phyloP scores from a whole-genome alignment of 163 green algal species.

The Coccomyxa subellipsoidea region DNA sequence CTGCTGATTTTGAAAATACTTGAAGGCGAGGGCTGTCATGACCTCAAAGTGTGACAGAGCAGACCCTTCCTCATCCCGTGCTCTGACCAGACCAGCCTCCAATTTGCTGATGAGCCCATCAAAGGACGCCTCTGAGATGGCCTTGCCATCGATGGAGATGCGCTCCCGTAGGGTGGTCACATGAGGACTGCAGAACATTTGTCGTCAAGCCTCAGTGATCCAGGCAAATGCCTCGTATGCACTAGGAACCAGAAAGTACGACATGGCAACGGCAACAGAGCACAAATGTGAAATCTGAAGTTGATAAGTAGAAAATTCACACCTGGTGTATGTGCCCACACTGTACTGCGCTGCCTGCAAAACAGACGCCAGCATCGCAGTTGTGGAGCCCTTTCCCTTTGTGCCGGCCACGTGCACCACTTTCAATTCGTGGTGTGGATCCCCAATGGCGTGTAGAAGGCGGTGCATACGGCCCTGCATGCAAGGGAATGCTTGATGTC shows the following conservation, averaged over 20 bases:
- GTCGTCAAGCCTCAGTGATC: not conserved
- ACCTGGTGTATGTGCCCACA: constrained; percentile 80
- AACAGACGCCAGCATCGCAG: constrained; percentile 61
- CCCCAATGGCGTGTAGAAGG: not conserved
- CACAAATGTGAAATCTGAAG: too few relatives aligned
- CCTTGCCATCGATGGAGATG: constrained; percentile 42
- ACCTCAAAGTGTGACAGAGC: constrained; percentile 83
- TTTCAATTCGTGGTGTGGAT: constrained; percentile 48
- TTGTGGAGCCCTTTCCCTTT: constrained; percentile 88
- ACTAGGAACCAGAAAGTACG: too few relatives aligned
- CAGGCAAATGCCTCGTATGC: too few relatives aligned
- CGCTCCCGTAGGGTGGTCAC: constrained; percentile 67
- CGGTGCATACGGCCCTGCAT: constrained; percentile 16
- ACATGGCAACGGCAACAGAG: too few relatives aligned
- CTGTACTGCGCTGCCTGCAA: constrained; percentile 58
- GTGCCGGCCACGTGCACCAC: constrained; percentile 75
- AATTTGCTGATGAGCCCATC: constrained; percentile 30
- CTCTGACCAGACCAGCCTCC: constrained; percentile 19
- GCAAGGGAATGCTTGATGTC: not conserved
- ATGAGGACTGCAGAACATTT: constrained; percentile 53
- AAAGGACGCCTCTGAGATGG: constrained; percentile 35
- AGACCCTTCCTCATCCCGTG: constrained; percentile 26
- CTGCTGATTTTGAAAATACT: constrained; percentile 57
- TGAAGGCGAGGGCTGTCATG: constrained; percentile 78
- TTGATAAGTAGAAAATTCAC: not conserved